phyloP scores from a whole-genome alignment of 805 yeast genomes.

The Sugiyamaella floridensis region DNA sequence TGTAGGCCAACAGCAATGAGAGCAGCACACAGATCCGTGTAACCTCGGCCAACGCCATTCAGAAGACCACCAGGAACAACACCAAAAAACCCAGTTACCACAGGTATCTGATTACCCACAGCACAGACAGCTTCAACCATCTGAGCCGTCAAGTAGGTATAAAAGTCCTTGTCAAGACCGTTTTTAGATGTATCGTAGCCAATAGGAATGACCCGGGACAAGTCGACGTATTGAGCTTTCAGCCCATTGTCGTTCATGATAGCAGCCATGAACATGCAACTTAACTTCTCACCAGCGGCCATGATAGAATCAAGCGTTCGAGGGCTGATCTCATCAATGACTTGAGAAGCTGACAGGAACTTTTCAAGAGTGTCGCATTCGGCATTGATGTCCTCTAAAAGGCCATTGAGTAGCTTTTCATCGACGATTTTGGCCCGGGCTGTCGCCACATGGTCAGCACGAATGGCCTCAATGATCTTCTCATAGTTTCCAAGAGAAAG shows the following conservation, averaged over 20 bases:
- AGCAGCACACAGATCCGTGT: constrained; percentile 97
- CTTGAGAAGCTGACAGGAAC: constrained; percentile 76
- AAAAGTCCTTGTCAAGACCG: constrained; percentile 62
- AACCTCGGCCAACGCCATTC: constrained; percentile 93
- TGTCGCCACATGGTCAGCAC: constrained; percentile 71
- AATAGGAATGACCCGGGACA: constrained; percentile 63
- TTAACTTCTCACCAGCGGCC: constrained; percentile 89
- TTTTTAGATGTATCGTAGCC: constrained; percentile 44
- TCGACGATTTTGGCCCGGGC: constrained; percentile 50
- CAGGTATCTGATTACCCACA: constrained; percentile 56
- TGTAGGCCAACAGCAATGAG: constrained; percentile 84
- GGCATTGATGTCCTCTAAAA: constrained; percentile 50
- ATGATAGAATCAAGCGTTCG: constrained; percentile 84
- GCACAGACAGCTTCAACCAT: constrained; percentile 43
- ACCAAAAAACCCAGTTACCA: constrained; percentile 93
- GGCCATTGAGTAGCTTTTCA: constrained; percentile 41
- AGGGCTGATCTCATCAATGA: constrained; percentile 85
- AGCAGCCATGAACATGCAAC: constrained; percentile 84
- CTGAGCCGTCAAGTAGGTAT: constrained; percentile 42
- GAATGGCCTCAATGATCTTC: constrained; percentile 55
- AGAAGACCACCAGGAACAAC: constrained; percentile 91
- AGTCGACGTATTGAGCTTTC: constrained; percentile 69
- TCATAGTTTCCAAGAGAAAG: constrained; percentile 35
- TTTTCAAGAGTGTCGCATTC: constrained; percentile 66
- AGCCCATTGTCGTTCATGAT: constrained; percentile 78